Evolutionary conservation across 768 basidiomycete genomes (phyloP), one percentile per base, ranked within the genome.

Genomic region (Mycena chlorophos): DNA sequence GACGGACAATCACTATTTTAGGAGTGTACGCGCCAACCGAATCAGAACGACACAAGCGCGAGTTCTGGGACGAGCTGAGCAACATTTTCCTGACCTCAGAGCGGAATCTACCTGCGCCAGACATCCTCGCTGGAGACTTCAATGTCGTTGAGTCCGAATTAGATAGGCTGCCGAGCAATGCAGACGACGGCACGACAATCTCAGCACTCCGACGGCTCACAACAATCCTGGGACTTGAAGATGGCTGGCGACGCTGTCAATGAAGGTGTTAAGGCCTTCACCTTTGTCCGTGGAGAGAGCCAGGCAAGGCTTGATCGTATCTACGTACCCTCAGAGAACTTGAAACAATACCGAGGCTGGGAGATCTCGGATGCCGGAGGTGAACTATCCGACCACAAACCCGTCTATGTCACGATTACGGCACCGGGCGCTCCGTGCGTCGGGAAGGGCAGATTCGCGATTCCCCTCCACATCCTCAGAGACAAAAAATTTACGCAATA

Each of bases 11-110:
- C 0, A 55, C 51, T 0, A 27, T 68, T 0, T 56, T 68, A 0
- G 65, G 60, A 1, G 8, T 64, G 0, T 69, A 69, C 12, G 63
- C 68, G 2, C 68, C 65, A 0, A 63, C 63, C 2, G 45, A 58
- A 0, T 22, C 4, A 0, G 34, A 14, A 16, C n/a, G 17, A 0
- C 16, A 57, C 12, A 52, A 54, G 40, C 0, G 10, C 2, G 6
- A 0, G 0, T 69, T 66, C 51, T 69, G 66, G 66, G 30, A 62
- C 1, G 17, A 8, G 4, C n/a, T 55, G 5, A 23, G 20, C 2
- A 1, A 22, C 0, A 1, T 49, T 12, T 54, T 60, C 54, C 0
- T 30, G 4, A n/a, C 5, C 3, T 10, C 48, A 8, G 39, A 40
- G 6, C 10, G 12, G 1, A 42, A 59, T 10, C 20, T 63, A 20